Percentiles rank a stretch among this genome's conserved stretches.
Conservation (phyloP, 2,329 filamentous ascomycete species). For the Coniochaeta sp. region DNA sequence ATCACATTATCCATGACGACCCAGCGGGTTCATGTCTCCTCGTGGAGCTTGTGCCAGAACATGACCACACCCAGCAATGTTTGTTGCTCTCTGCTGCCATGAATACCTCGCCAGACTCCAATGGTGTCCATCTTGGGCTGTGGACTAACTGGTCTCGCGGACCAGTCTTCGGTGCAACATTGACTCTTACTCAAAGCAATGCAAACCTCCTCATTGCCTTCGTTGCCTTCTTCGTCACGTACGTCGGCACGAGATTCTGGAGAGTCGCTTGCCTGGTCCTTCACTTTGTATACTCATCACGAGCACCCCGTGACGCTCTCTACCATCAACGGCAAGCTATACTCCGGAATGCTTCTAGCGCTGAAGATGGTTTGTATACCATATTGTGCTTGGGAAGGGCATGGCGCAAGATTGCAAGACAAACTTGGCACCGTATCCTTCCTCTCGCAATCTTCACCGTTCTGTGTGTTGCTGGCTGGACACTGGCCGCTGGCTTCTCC, state of each 20-base stretch:
- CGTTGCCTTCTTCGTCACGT: slow-evolving; percentile 7
- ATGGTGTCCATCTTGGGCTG: slow-evolving; percentile 5
- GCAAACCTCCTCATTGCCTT: slow-evolving; percentile 11
- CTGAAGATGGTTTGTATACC: slow-evolving; percentile 3
- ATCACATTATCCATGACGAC: neutral
- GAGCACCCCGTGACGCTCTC: slow-evolving; percentile 1
- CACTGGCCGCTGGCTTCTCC: slow-evolving; percentile 6
- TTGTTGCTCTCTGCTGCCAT: neutral
- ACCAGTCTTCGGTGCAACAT: slow-evolving; percentile 6
- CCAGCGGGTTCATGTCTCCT: neutral
- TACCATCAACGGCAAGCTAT: slow-evolving; percentile 8
- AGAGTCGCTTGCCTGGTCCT: slow-evolving; percentile 5
- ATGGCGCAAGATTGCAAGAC: slow-evolving; percentile 3
- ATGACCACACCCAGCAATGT: neutral
- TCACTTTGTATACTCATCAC: slow-evolving; percentile 4
- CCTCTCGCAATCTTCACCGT: neutral
- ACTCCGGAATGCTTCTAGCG: slow-evolving; percentile 6
- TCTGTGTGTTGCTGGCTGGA: neutral
- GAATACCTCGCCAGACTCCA: neutral
- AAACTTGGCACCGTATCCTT: neutral
- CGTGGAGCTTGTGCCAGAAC: neutral
- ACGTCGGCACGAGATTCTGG: slow-evolving; percentile 6
- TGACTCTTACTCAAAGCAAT: slow-evolving; percentile 7
- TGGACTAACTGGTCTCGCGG: slow-evolving; percentile 13
- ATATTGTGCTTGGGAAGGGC: neutral